Percentiles rank a stretch among this genome's conserved stretches.
Evolutionary conservation across 1,139 yeast genomes (phyloP).

Genomic region (Debaryomyces nepalensis): DNA sequence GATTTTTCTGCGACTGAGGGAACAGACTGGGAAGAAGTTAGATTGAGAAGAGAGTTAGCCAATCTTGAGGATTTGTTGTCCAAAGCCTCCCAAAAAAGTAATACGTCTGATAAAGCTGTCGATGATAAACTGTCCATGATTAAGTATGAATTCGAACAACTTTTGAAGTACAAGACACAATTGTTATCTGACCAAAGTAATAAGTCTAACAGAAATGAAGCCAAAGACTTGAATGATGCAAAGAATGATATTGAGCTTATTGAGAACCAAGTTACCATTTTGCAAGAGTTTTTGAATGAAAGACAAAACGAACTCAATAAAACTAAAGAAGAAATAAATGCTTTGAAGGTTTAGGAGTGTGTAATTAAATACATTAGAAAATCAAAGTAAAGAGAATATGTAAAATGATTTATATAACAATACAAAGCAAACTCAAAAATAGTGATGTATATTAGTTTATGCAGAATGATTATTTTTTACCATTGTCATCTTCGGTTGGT

Average conservation of each 20-base stretch:
- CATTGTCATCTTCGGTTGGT: constrained; percentile 53
- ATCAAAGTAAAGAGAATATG: constrained; percentile 2
- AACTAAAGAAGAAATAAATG: constrained; percentile 48
- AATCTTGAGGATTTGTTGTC: constrained; percentile 69
- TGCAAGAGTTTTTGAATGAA: constrained; percentile 57
- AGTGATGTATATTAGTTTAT: constrained; percentile 10
- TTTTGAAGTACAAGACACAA: constrained; percentile 71
- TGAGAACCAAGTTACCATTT: constrained; percentile 63
- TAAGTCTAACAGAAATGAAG: constrained; percentile 16
- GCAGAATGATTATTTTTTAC: constrained; percentile 26
- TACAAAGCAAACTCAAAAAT: constrained; percentile 6
- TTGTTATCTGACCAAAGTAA: constrained; percentile 21
- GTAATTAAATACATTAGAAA: constrained; percentile 3
- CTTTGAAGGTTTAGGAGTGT: constrained; percentile 20
- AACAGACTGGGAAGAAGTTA: constrained; percentile 86
- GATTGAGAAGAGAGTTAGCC: constrained; percentile 76
- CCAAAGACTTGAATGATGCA: constrained; percentile 44
- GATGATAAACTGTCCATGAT: constrained; percentile 35
- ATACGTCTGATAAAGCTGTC: constrained; percentile 33
- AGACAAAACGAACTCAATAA: constrained; percentile 56
- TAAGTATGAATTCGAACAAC: constrained; percentile 80
- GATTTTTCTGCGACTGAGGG: constrained; percentile 76
- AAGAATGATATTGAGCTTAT: constrained; percentile 65
- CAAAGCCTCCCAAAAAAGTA: constrained; percentile 54
- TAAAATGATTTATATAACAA: constrained; percentile 1